phyloP scores from a whole-genome alignment of 129 eudicot genomes.

The Helianthus annuus region DNA sequence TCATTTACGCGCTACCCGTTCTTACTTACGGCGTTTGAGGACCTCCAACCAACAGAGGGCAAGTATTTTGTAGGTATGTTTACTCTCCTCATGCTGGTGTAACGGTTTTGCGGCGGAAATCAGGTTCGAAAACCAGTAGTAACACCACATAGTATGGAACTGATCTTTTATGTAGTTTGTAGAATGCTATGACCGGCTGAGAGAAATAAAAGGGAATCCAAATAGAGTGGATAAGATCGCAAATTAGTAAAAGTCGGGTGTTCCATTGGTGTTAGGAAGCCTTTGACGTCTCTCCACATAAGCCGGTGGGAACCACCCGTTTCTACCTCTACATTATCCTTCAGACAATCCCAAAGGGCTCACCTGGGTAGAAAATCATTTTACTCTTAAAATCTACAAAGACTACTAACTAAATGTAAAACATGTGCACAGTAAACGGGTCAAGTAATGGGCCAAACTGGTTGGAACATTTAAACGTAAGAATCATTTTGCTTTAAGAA shows the following conservation, averaged over 20 bases:
- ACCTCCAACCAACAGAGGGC: too few species aligned
- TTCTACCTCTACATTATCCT: slow-evolving; percentile 90
- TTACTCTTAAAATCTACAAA: neutral
- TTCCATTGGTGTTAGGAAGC: slow-evolving; percentile 56
- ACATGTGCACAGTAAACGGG: neutral
- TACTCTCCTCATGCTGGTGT: too few species aligned
- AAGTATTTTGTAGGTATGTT: too few species aligned
- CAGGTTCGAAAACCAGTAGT: too few species aligned
- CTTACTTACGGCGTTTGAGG: too few species aligned
- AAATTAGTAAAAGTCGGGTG: slow-evolving; percentile 61
- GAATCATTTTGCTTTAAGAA: too few species aligned
- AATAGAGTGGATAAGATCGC: neutral
- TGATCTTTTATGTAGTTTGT: too few species aligned
- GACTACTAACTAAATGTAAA: neutral
- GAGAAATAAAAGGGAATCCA: neutral
- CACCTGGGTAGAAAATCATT: slow-evolving; percentile 41
- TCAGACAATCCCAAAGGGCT: slow-evolving; percentile 90
- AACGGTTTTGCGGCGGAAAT: too few species aligned
- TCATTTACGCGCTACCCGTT: too few species aligned
- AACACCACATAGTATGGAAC: too few species aligned
- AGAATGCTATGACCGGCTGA: neutral
- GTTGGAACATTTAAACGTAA: neutral
- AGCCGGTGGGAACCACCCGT: slow-evolving; percentile 94
- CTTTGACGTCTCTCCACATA: slow-evolving; percentile 84
- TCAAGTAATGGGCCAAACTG: neutral